Evolutionary conservation across 257 asterid genomes (phyloP), one percentile per base, ranked within the genome.

Genomic region (Solanum arcanum): DNA sequence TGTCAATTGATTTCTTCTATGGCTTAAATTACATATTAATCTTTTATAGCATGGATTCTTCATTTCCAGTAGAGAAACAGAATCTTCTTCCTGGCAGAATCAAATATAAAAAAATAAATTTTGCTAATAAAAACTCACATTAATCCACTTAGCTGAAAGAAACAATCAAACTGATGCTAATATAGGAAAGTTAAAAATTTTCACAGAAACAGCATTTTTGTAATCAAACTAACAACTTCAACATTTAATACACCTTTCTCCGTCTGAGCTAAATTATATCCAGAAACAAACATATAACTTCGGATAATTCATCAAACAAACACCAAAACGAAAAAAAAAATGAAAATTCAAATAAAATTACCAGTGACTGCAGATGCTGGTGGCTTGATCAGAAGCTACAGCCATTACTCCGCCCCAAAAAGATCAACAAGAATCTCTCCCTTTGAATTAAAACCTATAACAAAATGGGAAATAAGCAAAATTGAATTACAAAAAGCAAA

Each of bases 301-400:
- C 64, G 13, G 1, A 15, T 78, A 44, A 44, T 46, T 44, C 64
- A 78, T 78, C 21, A 49, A 47, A 33, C 73, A 49, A 73, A 23
- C 31, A 86, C 5, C 42, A 64, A 29, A 76, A 69, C 52, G 10
- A 3, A 44, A 47, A 39, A 27, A 29, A 86, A 41, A 42, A 74
- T 25, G 25, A 18, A 27, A 35, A 5, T 35, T n/a, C 5, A 37
- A 12, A 23, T 5, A 25, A 39, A 33, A 16, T 49, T 56, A 93
- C 99, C 99, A 96, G 97, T 96, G 98, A 85, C 69, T 86, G 96
- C 99, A 96, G 90, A 95, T 89, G 93, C 92, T 91, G 78, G 98
- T 92, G 87, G 86, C 87, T 75, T 89, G 95, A 93, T 96, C 97
- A 90, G 93, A 91, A 93, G 90, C 90, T 90, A 89, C 94, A 86